Evolutionary conservation across 352 stramenopile genomes (phyloP), one percentile per base, ranked within the genome.

Genomic region (Proteromonas lacertae): DNA sequence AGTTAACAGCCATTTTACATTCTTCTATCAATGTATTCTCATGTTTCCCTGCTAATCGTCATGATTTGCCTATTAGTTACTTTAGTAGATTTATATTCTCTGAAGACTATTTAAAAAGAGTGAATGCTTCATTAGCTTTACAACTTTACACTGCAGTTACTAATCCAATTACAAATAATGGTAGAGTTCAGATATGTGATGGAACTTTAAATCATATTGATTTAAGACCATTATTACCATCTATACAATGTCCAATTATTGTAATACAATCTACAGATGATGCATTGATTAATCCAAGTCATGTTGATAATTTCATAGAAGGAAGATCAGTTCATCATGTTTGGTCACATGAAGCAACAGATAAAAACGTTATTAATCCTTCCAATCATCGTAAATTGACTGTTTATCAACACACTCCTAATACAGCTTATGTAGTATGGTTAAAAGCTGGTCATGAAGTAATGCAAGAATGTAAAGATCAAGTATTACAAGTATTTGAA

Each of bases 101-200:
- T 2, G 69, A 81, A 19, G 60, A 41, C 14, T 89, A 86, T 38
- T 42, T 89, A 13, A 32, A 48, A 10, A 59, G 69, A 33, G 55
- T 87, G 2, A 68, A 78, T 26, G 48, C 59, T 29, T 74, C 78
- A 21, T 50, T 86, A 0, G 72, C 69, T 1, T 52, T 86, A 1
- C 84, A 75, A 33, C 79, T 86, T 16, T 82, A 83, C 51, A 83
- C 69, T 8, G 72, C 72, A 0, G 69, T 87, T 18, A 74, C 63
- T 0, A 88, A 88, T 36, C 46, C 66, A 0, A 84, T 88, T 38
- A 69, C 69, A 2, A 56, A 80, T 18, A 65, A 82, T 29, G 72
- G 72, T 0, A 59, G 73, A 18, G 59, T 75, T 18, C 60, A 62
- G 0, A 47, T 82, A 7, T 74, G 60, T 28, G 50, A 66, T 32